Base-by-base conservation (phyloP, 2,329 filamentous ascomycete species). In the Aspergillus sp. region DNA sequence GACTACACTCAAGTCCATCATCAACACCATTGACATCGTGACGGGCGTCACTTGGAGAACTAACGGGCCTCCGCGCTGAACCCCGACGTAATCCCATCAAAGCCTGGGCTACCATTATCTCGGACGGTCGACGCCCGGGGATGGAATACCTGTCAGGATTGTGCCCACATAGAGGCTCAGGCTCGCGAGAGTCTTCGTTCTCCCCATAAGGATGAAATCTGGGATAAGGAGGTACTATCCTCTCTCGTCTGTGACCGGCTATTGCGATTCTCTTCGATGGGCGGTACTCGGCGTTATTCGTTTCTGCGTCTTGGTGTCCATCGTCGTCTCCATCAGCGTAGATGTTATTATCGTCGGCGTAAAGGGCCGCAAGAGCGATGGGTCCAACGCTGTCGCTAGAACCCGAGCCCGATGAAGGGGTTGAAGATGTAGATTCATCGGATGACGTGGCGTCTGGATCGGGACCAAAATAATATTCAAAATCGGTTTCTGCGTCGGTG, bases 51-150 rank as follows among this genome's bases (percentile, higher is more conserved):
- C 27, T 30, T 30, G 27, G 27, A 30, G 27, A 30, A 30, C 27
- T 30, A 30, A 30, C 27, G 27, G 27, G 27, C 27, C 27, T 58
- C 5, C 59, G 59, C 2, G 50, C 59, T 17, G 64, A 64, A 40
- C 73, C 66, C 54, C 73, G 69, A 68, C 70, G 68, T 20, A 76
- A 41, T 53, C 61, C 68, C 20, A 76, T 61, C 54, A 76, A 62
- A 20, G 74, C 72, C 63, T 75, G 73, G 5, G 74, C 74, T 15
- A 74, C 74, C 49, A 68, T 70, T 19, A 75, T 67, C 50, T 75
- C 73, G 19, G 65, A 64, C 13, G 27, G 27, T 30, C 27, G 27
- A 30, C 27, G 27, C 27, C 9, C 27, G 27, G 27, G 9, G 27
- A 30, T 30, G 27, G 8, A 30, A 30, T 12, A 9, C 9, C 27